phyloP scores from a whole-genome alignment of 2,329 filamentous ascomycete species.

The Phyllosticta citribraziliensis region DNA sequence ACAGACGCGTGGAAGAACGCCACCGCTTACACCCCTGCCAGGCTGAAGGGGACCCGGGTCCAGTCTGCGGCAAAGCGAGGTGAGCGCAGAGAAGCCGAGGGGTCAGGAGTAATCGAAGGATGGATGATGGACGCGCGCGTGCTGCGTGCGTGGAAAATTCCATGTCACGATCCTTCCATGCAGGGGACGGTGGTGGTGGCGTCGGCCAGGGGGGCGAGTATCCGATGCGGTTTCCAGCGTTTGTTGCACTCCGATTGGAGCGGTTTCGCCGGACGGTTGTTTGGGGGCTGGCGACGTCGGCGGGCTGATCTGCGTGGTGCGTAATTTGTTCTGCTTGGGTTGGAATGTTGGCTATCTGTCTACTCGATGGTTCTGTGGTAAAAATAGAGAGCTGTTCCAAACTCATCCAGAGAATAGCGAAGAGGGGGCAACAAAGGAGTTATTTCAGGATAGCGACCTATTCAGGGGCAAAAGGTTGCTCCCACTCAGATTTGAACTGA shows the following conservation, averaged over 20 bases:
- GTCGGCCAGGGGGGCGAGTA: not conserved
- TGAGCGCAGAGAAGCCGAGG: not conserved
- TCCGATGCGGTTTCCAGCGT: not conserved
- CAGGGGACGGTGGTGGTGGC: not conserved
- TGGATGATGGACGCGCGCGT: not conserved
- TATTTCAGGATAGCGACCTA: not conserved
- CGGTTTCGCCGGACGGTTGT: not conserved
- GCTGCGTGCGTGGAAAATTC: not conserved
- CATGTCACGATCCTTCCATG: not conserved
- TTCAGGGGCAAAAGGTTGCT: not conserved
- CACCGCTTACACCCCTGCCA: too few species aligned
- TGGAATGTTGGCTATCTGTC: too few species aligned
- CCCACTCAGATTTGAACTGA: constrained; percentile 11
- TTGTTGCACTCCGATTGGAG: not conserved
- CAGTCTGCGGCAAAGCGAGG: not conserved
- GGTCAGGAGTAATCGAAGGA: not conserved
- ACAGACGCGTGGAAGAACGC: too few species aligned
- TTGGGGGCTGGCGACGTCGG: not conserved
- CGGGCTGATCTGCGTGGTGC: not conserved
- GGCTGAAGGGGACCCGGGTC: not conserved
- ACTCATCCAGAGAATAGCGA: not conserved
- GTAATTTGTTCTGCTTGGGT: too few species aligned
- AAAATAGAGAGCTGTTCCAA: not conserved
- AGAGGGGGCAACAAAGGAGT: not conserved
- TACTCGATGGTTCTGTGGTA: not conserved